Conservation (phyloP, 2,329 filamentous ascomycete species). For the Myriosclerotinia scirpicola region DNA sequence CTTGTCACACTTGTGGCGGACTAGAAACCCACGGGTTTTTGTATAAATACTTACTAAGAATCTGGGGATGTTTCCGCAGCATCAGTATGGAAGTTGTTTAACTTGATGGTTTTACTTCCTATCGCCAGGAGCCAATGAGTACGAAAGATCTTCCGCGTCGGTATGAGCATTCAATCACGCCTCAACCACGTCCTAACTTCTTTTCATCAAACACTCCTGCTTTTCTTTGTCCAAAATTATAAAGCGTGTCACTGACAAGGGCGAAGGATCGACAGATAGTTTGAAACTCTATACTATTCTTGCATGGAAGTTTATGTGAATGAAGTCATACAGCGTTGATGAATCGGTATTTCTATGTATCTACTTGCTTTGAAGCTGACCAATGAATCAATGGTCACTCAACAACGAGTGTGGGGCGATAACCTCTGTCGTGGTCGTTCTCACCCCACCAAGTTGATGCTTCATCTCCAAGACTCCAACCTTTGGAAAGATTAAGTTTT, state of each 20-base stretch:
- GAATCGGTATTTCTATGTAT: not conserved
- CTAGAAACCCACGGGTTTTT: not conserved
- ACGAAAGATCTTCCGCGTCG: not conserved
- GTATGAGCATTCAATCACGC: not conserved
- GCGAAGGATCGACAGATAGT: not conserved
- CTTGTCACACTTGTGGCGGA: not conserved
- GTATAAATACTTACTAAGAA: not conserved
- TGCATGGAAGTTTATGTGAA: too few relatives aligned
- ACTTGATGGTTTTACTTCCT: not conserved
- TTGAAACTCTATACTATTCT: not conserved
- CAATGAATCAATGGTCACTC: not conserved
- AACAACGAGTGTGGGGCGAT: slow-evolving; percentile 3
- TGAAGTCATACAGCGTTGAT: not conserved
- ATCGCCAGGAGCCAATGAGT: not conserved
- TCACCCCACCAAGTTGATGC: not conserved
- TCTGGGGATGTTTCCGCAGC: not conserved
- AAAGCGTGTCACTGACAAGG: not conserved
- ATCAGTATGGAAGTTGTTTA: not conserved
- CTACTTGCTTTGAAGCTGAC: not conserved
- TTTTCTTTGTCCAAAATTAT: not conserved
- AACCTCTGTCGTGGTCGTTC: not conserved
- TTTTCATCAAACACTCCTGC: not conserved
- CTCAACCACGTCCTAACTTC: not conserved
- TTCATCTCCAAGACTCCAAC: too few relatives aligned
- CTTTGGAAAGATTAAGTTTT: not conserved